Conservation (phyloP, 139 green algal species). For the Pedinophyceae sp. region DNA sequence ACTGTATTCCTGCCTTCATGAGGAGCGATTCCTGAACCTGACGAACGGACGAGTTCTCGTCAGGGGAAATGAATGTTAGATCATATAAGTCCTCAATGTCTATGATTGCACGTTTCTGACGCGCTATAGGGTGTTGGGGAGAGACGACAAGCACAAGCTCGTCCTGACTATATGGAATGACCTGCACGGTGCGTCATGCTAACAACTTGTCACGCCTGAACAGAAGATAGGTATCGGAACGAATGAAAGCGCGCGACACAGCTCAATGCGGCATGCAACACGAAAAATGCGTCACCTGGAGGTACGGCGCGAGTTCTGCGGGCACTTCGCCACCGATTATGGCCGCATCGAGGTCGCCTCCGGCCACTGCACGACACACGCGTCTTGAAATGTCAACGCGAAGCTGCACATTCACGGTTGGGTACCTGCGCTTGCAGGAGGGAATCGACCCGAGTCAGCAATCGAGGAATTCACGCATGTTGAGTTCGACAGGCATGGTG, state of each 20-base stretch:
- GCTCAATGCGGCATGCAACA: no score
- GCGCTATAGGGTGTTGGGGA: constrained; percentile 12
- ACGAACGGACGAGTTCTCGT: constrained; percentile 13
- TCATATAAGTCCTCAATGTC: constrained; percentile 17
- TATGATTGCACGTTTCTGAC: constrained; percentile 3
- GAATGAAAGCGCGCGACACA: not conserved
- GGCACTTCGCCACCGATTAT: constrained; percentile 27
- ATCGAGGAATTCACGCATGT: not conserved
- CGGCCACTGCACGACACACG: constrained; percentile 14
- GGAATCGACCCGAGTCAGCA: not conserved
- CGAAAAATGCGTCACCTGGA: constrained; percentile 10
- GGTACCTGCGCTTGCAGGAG: constrained; percentile 1
- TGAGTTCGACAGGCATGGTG: not conserved
- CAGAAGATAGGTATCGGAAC: not conserved
- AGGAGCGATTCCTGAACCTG: constrained; percentile 12
- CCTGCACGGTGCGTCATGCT: not conserved
- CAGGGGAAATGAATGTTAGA: constrained; percentile 15
- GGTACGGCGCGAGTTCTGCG: constrained; percentile 7
- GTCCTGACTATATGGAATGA: constrained; percentile 16
- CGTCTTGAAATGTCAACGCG: constrained; percentile 13
- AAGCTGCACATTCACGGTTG: constrained; percentile 15
- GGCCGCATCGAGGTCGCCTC: constrained; percentile 19
- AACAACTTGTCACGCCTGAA: not conserved
- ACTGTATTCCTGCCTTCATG: not conserved
- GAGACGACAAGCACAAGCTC: constrained; percentile 26